phyloP scores from a whole-genome alignment of 495 filamentous ascomycete genomes.

The Penicillium dipodomyicola region DNA sequence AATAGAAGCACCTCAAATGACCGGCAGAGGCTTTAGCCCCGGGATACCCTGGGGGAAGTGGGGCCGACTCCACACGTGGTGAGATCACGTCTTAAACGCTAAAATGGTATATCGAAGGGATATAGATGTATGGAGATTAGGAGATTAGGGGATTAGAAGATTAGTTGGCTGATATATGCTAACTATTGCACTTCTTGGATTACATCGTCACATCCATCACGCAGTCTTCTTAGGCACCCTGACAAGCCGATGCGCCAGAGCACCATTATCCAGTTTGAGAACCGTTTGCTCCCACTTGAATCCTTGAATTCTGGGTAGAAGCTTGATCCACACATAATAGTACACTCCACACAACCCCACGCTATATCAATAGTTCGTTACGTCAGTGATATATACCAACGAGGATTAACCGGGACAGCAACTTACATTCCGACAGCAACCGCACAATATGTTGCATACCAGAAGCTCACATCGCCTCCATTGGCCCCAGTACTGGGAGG shows the following conservation, averaged over 20 bases:
- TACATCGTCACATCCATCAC: background rate
- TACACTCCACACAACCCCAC: constrained; percentile 52
- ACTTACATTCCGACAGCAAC: constrained; percentile 57
- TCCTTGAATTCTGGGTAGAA: constrained; percentile 47
- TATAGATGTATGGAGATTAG: background rate
- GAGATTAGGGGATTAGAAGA: too few relatives aligned
- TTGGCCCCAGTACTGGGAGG: constrained; percentile 55
- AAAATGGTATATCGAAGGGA: background rate
- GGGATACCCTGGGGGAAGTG: background rate
- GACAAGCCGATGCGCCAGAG: constrained; percentile 51
- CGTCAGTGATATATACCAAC: background rate
- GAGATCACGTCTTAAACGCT: constrained; percentile 3
- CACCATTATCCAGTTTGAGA: constrained; percentile 46
- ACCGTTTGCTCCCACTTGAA: constrained; percentile 57
- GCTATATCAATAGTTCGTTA: constrained; percentile 20
- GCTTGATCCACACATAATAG: constrained; percentile 55
- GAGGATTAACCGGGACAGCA: background rate
- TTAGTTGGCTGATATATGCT: background rate
- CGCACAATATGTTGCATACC: constrained; percentile 63
- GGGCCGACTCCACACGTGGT: too few relatives aligned
- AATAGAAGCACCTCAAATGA: too few relatives aligned
- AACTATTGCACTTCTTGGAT: background rate
- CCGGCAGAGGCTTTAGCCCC: background rate
- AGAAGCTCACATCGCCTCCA: constrained; percentile 63
- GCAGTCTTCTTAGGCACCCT: constrained; percentile 49